Conservation (phyloP, 2,329 filamentous ascomycete species). For the Pseudocercospora vitis region DNA sequence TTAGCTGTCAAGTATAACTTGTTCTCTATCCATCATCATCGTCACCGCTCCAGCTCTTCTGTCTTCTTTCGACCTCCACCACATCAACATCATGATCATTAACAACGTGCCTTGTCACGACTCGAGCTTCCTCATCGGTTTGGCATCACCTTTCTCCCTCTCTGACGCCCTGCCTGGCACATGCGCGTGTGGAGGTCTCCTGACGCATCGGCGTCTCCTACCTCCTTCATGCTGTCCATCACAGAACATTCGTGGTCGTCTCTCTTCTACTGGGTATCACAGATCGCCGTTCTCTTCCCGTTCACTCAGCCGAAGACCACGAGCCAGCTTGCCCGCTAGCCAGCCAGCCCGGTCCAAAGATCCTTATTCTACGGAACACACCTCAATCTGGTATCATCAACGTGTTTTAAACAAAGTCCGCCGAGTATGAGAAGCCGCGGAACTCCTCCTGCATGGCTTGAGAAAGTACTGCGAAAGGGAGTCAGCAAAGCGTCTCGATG, state of each 20-base stretch:
- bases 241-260: slow-evolving; percentile 1
- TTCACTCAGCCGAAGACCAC: no score
- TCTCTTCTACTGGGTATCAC: slow-evolving; percentile 31
- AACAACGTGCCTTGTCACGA: no score
- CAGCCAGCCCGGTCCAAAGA: no score
- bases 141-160: no score
- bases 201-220: no score
- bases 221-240: no score
- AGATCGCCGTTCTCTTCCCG: slow-evolving; percentile 20
- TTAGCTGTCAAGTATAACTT: slow-evolving; percentile 7
- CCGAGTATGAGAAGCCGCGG: slow-evolving; percentile 96
- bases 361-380: slow-evolving; percentile 2
- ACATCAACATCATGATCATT: slow-evolving; percentile 8
- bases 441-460: slow-evolving; percentile 99
- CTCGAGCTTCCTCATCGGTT: no score
- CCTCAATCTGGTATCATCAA: slow-evolving; percentile 7
- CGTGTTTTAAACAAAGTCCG: slow-evolving; percentile 72
- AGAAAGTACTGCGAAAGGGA: slow-evolving; percentile 68
- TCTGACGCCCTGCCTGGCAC: background rate
- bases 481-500: slow-evolving; percentile 27
- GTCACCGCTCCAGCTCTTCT: background rate
- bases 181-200: no score
- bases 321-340: no score
- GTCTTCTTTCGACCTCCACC: background rate
- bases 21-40: slow-evolving; percentile 9